A percentile compares a stretch with the other conserved stretches of the same genome.
These are phyloP conservation scores for Rhododendron henanense DNA, from an alignment of 148 eudicot species.

Conservation along the genomic window DNA sequence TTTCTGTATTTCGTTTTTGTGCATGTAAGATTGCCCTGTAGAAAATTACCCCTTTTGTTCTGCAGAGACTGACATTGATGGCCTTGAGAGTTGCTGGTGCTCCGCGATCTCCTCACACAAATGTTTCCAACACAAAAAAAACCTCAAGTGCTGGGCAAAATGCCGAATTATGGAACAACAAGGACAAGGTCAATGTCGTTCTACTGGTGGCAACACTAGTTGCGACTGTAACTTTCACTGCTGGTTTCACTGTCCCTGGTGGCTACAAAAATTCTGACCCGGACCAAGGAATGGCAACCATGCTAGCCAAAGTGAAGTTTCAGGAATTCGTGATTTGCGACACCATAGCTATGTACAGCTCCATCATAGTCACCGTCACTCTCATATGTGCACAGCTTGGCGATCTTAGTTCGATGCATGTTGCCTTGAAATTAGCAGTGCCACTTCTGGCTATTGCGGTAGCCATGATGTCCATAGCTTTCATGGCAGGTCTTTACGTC, in stretches of 20 bases:
- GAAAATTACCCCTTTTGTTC: background rate
- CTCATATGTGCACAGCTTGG: conserved; percentile 48
- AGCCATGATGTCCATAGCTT: conserved; percentile 43
- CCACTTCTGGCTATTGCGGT: conserved; percentile 32
- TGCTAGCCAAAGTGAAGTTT: background rate
- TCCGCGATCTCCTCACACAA: conserved; percentile 14
- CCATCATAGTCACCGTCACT: conserved; percentile 21
- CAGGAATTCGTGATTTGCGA: background rate
- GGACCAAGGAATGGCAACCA: too few relatives aligned
- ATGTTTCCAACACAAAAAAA: background rate
- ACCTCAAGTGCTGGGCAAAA: background rate
- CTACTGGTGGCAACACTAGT: too few relatives aligned
- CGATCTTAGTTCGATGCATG: conserved; percentile 18
- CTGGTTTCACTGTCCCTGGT: too few relatives aligned
- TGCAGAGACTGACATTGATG: conserved; percentile 21
- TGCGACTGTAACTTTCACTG: too few relatives aligned
- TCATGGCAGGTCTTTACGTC: conserved; percentile 37
- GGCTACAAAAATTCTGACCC: too few relatives aligned
- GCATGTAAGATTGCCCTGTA: background rate
- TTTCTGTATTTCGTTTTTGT: background rate
- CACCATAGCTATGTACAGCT: background rate
- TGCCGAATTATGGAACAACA: too few relatives aligned
- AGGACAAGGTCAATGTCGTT: too few relatives aligned
- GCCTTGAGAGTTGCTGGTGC: conserved; percentile 13
- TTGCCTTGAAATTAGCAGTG: background rate